A percentile compares a stretch with the other conserved stretches of the same genome.
Conservation (phyloP, 306 rosid genomes). For the Prunus kanzakura region DNA sequence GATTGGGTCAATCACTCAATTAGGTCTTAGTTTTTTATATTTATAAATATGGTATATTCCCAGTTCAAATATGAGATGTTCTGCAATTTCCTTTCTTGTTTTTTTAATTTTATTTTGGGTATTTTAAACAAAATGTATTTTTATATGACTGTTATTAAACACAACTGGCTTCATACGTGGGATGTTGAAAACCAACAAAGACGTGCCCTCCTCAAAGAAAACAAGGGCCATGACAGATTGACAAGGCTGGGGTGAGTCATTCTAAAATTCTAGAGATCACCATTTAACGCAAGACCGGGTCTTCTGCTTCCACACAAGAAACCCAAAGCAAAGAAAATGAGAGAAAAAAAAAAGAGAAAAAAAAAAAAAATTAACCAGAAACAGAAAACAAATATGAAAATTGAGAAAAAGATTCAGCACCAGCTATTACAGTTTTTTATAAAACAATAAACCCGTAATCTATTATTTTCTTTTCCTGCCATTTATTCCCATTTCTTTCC, state of each 20-base stretch:
- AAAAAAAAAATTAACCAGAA: neutral
- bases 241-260: neutral
- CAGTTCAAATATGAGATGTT: too few relatives aligned
- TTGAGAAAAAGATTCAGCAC: neutral
- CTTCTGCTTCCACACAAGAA: conserved; percentile 39
- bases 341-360: neutral
- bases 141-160: neutral
- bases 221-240: conserved; percentile 9
- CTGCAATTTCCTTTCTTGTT: too few relatives aligned
- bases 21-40: too few relatives aligned
- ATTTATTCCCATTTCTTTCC: neutral
- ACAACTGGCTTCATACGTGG: conserved; percentile 11
- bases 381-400: neutral
- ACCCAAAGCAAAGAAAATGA: neutral
- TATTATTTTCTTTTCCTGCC: conserved; percentile 9
- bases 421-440: conserved; percentile 9
- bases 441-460: conserved; percentile 12
- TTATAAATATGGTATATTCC: too few relatives aligned
- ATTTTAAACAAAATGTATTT: neutral
- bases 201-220: conserved; percentile 30
- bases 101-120: neutral
- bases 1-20: too few relatives aligned
- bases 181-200: conserved; percentile 4
- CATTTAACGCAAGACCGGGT: conserved; percentile 38
- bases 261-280: conserved; percentile 52